Evolutionary conservation across 768 basidiomycete species (phyloP), one percentile per base, ranked within the genome.

Genomic region (Mrakia frigida): DNA sequence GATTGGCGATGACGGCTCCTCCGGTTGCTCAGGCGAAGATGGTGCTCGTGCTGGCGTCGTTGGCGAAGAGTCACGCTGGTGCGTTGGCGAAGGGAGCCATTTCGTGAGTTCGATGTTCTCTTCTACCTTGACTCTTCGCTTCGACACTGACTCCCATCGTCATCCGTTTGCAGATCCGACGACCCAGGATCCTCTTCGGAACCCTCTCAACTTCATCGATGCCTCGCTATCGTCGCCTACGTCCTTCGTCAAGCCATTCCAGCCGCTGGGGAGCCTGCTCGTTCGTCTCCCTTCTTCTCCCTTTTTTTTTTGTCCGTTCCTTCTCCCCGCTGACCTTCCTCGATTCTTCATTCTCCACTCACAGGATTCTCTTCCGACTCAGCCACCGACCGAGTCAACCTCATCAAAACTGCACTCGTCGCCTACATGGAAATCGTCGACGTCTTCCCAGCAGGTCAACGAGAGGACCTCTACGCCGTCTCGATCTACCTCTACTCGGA

Each of bases 1-100:
- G 96, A 7, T 89, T 98, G 84, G 92, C 91, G 0, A 89, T 98
- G 87, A 92, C 91, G 0, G 94, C 96, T 81, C 85, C 89, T 0
- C 89, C 92, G 0, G 84, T 80, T 0, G 87, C 93, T 41, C 91
- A 94, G 80, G 84, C 88, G 0, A 87, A 90, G 74, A 86, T 98
- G 31, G 85, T 92, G 3, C 90, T 91, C 78, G 88, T 91, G 53
- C 82, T 94, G 43, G 83, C 87, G 1, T 83, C 85, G 5, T 88
- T 93, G 75, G 89, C 90, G 6, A 82, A 79, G 16, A 81, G 81
- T 74, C 77, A 81, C 37, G 56, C 72, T 61, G n/a, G 46, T 46
- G 77, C 75, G 13, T n/a, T 78, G 31, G 14, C 70, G 14, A 74
- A 31, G 11, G 61, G 46, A 37, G 70, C 76, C 23, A 37, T 39